These are phyloP conservation scores for Pterulicium gracile DNA, from an alignment of 1,284 basidiomycete species.

Conservation along the genomic window DNA sequence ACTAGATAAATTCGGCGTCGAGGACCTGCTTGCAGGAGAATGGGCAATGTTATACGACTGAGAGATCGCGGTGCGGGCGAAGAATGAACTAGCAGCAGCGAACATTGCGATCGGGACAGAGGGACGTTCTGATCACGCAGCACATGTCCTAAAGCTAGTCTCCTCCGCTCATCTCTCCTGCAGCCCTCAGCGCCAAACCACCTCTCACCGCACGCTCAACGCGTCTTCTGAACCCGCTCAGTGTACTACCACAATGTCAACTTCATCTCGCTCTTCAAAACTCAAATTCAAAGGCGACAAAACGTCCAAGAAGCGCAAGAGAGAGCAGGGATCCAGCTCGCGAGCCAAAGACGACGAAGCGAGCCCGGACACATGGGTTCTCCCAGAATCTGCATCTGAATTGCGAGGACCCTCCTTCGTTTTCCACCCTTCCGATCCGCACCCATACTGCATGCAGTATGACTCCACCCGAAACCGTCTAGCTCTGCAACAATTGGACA, in stretches of 20 bases:
- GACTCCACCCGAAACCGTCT: slow-evolving; percentile 70
- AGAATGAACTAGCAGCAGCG: slow-evolving; percentile 85
- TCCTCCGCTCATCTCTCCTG: no score
- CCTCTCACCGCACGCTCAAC: no score
- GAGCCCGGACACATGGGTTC: slow-evolving; percentile 68
- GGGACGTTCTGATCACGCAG: no score
- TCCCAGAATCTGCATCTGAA: slow-evolving; percentile 59
- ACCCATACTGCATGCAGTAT: slow-evolving; percentile 64
- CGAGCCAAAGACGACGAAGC: slow-evolving; percentile 45
- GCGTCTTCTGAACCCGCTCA: no score
- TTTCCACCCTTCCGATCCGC: slow-evolving; percentile 65
- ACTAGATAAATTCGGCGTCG: slow-evolving; percentile 47
- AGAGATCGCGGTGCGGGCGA: slow-evolving; percentile 77
- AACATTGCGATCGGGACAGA: slow-evolving; percentile 54
- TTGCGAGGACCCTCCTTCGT: slow-evolving; percentile 79
- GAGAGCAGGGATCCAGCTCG: slow-evolving; percentile 40
- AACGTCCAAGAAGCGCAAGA: slow-evolving; percentile 68
- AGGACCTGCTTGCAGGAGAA: slow-evolving; percentile 40
- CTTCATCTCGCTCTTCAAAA: slow-evolving; percentile 26
- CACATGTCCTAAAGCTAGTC: no score
- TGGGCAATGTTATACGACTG: slow-evolving; percentile 69
- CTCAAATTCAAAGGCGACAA: slow-evolving; percentile 86
- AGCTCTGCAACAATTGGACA: slow-evolving; percentile 50
- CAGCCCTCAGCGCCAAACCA: no score
- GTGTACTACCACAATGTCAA: no score